Evolutionary conservation across 306 rosid genomes (phyloP).

Genomic region (Cicer bijugum): DNA sequence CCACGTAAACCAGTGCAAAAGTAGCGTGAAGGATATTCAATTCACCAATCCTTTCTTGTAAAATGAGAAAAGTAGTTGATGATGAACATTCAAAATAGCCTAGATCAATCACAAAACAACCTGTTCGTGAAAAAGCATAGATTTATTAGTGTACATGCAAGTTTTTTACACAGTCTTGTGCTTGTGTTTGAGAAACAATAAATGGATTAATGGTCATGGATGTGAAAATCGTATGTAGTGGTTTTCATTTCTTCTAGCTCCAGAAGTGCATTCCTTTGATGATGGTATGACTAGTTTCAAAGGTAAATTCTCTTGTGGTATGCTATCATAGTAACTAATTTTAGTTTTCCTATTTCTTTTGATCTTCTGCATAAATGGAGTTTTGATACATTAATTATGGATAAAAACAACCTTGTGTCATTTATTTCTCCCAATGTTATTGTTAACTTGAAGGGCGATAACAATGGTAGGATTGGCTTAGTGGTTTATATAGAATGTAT

Average conservation of each 20-base stretch:
- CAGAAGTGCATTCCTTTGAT: no score
- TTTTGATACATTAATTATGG: not conserved
- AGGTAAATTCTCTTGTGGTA: not conserved
- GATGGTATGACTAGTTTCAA: not conserved
- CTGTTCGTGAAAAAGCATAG: no score
- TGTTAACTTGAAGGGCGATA: no score
- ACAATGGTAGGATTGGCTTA: no score
- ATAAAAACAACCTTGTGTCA: not conserved
- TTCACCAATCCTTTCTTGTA: not conserved
- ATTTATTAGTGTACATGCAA: no score
- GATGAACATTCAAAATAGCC: not conserved
- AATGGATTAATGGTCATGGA: no score
- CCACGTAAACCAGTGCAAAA: not conserved
- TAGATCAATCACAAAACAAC: not conserved
- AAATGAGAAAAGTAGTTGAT: not conserved
- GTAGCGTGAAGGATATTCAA: not conserved
- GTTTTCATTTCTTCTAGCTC: no score
- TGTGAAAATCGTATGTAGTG: no score
- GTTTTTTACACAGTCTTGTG: no score
- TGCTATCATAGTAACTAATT: not conserved
- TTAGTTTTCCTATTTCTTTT: not conserved
- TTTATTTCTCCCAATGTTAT: no score
- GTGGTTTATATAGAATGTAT: not conserved
- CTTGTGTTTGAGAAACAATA: no score
- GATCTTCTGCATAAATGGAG: not conserved